These are phyloP conservation scores for Cystofilobasidium ferigula DNA, from an alignment of 768 basidiomycete species.

Conservation along the genomic window DNA sequence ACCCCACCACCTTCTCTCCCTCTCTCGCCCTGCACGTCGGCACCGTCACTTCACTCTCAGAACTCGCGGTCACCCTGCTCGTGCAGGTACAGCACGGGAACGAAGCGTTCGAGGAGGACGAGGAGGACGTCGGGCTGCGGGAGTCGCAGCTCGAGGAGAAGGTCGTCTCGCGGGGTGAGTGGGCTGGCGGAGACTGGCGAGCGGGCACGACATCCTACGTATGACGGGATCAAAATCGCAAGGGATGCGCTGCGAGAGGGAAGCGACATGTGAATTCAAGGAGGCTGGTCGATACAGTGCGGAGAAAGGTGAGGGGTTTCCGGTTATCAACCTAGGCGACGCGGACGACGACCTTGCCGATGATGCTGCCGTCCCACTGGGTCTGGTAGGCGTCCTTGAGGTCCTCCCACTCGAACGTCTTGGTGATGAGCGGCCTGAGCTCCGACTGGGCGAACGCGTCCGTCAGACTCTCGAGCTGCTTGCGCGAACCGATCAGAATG, in stretches of 20 bases:
- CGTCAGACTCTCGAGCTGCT: constrained; percentile 53
- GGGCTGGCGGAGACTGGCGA: background rate
- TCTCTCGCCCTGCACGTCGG: constrained; percentile 9
- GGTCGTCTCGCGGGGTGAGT: background rate
- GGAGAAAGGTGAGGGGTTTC: too few relatives aligned
- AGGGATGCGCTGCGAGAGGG: too few relatives aligned
- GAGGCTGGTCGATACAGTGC: too few relatives aligned
- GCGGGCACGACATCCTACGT: too few relatives aligned
- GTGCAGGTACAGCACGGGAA: background rate
- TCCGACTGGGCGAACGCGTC: constrained; percentile 43
- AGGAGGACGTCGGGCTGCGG: background rate
- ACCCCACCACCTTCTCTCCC: constrained; percentile 7
- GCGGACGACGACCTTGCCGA: constrained; percentile 51
- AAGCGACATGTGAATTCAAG: too few relatives aligned
- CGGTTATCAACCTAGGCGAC: background rate
- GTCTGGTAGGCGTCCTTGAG: constrained; percentile 47
- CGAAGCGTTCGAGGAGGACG: background rate
- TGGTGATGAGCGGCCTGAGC: constrained; percentile 49
- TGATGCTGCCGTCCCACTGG: constrained; percentile 48
- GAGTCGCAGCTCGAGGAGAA: background rate
- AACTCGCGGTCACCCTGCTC: background rate
- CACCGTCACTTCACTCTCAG: background rate
- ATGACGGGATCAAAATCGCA: too few relatives aligned
- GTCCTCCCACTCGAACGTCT: constrained; percentile 52
- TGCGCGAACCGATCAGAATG: constrained; percentile 50